Evolutionary conservation across 2,329 filamentous ascomycete genomes (phyloP).

Genomic region (Macrophomina tecta): DNA sequence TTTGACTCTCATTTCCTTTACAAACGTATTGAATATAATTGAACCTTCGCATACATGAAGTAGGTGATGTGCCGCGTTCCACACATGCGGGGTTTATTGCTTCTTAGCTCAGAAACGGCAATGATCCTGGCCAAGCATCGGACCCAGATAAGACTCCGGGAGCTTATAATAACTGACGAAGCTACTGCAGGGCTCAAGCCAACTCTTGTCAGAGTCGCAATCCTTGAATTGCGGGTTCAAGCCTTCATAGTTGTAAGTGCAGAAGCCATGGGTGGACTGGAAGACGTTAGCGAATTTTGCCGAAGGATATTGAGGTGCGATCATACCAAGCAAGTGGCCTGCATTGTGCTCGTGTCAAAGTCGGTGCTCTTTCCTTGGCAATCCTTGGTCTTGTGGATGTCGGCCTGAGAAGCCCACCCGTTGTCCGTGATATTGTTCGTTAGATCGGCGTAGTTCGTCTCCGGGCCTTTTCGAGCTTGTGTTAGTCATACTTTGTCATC

Average conservation of each 20-base stretch:
- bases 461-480: neutral
- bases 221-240: slow-evolving; percentile 3
- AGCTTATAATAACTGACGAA: neutral
- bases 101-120: slow-evolving; percentile 1
- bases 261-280: slow-evolving; percentile 11
- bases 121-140: neutral
- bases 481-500: neutral
- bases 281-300: neutral
- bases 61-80: neutral
- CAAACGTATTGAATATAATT: neutral
- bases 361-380: slow-evolving; percentile 5
- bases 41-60: neutral
- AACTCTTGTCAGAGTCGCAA: neutral
- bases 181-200: slow-evolving; percentile 1
- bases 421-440: slow-evolving; percentile 9
- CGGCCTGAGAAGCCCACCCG: slow-evolving; percentile 7
- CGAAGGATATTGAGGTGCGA: neutral
- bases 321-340: neutral
- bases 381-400: slow-evolving; percentile 12
- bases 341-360: neutral
- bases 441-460: neutral
- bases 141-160: slow-evolving; percentile 3
- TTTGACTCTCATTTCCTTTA: too few relatives aligned
- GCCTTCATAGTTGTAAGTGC: slow-evolving; percentile 6
- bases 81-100: neutral